Evolutionary conservation across 108 stramenopile species (phyloP).

Genomic region (Schizochytrium sp.): DNA sequence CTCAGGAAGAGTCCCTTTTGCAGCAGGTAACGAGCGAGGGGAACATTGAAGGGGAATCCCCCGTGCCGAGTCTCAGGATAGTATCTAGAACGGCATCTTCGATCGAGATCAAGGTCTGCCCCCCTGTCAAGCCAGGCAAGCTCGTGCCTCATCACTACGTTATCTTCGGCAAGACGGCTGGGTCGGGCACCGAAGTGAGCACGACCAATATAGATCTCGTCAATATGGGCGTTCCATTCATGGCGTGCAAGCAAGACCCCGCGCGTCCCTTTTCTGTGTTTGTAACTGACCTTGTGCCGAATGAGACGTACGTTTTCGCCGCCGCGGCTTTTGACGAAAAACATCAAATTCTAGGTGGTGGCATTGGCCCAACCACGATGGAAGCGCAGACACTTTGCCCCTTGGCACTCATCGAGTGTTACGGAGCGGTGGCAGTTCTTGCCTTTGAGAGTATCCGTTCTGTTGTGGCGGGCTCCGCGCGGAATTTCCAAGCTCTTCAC

Average conservation of each 20-base stretch:
- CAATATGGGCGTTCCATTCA: background rate
- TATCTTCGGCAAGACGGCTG: background rate
- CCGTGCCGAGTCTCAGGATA: background rate
- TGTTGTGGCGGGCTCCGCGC: background rate
- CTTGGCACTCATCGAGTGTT: background rate
- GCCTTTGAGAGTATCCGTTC: background rate
- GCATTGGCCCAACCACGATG: background rate
- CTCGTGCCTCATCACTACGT: background rate
- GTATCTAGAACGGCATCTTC: background rate
- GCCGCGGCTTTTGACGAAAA: background rate
- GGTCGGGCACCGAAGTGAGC: conserved; percentile 9
- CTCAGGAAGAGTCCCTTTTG: background rate
- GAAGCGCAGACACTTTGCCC: background rate
- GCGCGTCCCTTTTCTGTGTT: background rate
- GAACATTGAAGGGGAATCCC: background rate
- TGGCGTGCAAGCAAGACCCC: too few relatives aligned
- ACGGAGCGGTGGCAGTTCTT: background rate
- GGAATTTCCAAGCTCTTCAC: background rate
- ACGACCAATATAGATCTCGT: background rate
- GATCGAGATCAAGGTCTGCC: background rate
- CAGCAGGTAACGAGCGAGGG: background rate
- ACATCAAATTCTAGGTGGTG: background rate
- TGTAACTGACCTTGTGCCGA: background rate
- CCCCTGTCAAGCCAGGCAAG: background rate
- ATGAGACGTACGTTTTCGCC: background rate